Conservation (phyloP, 441 rosid genomes). For the Gossypium trilobum region DNA sequence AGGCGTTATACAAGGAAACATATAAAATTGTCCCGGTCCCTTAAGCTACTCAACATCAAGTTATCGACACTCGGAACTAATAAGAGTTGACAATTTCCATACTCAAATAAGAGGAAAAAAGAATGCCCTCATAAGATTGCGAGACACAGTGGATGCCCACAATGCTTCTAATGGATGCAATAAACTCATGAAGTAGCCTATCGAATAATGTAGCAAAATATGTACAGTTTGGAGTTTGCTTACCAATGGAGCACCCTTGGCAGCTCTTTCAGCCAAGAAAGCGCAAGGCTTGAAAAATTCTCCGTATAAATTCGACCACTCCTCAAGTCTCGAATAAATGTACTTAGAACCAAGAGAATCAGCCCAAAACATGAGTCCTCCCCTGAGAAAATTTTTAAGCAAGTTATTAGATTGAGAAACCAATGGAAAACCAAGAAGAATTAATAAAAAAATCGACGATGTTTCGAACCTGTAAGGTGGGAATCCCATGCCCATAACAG, state of each 20-base stretch:
- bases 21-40: background rate
- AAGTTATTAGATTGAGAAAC: conserved; percentile 17
- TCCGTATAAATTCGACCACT: conserved; percentile 73
- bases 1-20: background rate
- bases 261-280: conserved; percentile 76
- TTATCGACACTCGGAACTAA: background rate
- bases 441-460: background rate
- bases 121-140: background rate
- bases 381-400: conserved; percentile 42
- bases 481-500: conserved; percentile 93
- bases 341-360: conserved; percentile 83
- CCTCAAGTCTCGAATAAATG: conserved; percentile 62
- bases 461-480: conserved; percentile 72
- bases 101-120: background rate
- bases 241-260: conserved; percentile 80
- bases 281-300: conserved; percentile 86
- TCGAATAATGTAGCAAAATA: background rate
- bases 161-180: background rate
- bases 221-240: conserved; percentile 13
- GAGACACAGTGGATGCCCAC: background rate
- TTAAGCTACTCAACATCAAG: background rate
- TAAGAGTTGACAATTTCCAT: background rate
- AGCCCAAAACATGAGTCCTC: conserved; percentile 93
- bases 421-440: background rate
- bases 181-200: background rate